phyloP scores from a whole-genome alignment of 306 rosid genomes.

The Gynostemma pentaphyllum region DNA sequence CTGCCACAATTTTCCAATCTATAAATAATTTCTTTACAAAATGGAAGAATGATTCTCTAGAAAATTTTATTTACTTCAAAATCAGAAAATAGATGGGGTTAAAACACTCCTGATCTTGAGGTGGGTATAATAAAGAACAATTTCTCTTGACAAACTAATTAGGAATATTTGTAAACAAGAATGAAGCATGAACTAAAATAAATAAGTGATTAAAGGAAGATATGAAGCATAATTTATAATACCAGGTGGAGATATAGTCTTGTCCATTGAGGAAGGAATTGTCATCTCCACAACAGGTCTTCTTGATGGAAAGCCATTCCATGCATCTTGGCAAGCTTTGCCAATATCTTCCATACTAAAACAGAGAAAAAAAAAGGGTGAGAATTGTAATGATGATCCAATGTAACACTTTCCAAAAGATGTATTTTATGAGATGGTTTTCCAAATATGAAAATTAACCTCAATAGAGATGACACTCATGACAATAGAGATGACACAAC shows the following conservation, averaged over 20 bases:
- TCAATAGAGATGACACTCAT: too few relatives aligned
- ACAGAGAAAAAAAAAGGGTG: not conserved
- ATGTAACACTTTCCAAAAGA: not conserved
- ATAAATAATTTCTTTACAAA: not conserved
- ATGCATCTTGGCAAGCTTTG: slow-evolving; percentile 72
- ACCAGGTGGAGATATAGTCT: slow-evolving; percentile 90
- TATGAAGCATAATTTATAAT: not conserved
- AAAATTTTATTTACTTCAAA: not conserved
- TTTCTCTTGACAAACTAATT: not conserved
- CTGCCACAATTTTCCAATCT: not conserved
- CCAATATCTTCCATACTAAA: slow-evolving; percentile 77
- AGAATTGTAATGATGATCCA: not conserved
- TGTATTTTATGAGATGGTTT: not conserved
- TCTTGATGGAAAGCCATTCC: slow-evolving; percentile 62
- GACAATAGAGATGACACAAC: too few relatives aligned
- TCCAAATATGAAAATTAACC: too few relatives aligned
- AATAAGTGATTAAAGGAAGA: slow-evolving; percentile 5
- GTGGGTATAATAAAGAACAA: not conserved
- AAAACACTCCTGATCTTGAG: not conserved
- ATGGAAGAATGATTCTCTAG: not conserved
- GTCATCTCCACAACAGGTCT: slow-evolving; percentile 91
- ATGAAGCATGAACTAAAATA: not conserved
- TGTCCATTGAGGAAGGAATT: slow-evolving; percentile 77
- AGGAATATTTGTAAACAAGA: not conserved
- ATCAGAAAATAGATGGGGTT: not conserved